Conservation (phyloP, 2,329 filamentous ascomycete genomes). For the Neoarthrinium moseri region DNA sequence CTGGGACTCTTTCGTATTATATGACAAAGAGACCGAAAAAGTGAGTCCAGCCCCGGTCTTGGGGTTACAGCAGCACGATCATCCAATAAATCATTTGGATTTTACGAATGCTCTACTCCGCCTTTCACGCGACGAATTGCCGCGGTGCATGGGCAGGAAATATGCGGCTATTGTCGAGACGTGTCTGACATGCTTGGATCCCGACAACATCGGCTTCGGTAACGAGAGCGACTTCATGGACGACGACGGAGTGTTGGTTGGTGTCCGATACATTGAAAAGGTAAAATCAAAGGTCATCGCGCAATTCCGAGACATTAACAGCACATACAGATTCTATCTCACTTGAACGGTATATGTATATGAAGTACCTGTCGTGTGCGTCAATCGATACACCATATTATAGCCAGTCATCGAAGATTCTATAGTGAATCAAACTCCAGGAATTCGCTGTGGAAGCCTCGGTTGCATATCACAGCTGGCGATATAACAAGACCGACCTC, state of each 20-base stretch:
- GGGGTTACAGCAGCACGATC: neutral
- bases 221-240: constrained; percentile 26
- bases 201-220: constrained; percentile 24
- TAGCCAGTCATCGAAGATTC: no score
- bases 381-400: no score
- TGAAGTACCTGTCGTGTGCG: no score
- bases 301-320: no score
- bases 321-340: no score
- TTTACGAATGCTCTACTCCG: constrained; percentile 14
- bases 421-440: no score
- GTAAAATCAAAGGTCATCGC: no score
- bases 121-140: constrained; percentile 17
- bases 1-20: constrained; percentile 35
- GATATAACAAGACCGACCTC: no score
- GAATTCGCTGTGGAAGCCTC: no score
- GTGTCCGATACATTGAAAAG: constrained; percentile 28
- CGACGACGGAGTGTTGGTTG: constrained; percentile 27
- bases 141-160: constrained; percentile 23
- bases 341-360: no score
- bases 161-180: constrained; percentile 29
- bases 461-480: no score
- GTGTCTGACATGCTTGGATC: constrained; percentile 34
- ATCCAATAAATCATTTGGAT: neutral
- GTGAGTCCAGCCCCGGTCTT: neutral
- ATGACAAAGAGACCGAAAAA: constrained; percentile 1